phyloP scores from a whole-genome alignment of 2,329 filamentous ascomycete species.

The Didymella sp. region DNA sequence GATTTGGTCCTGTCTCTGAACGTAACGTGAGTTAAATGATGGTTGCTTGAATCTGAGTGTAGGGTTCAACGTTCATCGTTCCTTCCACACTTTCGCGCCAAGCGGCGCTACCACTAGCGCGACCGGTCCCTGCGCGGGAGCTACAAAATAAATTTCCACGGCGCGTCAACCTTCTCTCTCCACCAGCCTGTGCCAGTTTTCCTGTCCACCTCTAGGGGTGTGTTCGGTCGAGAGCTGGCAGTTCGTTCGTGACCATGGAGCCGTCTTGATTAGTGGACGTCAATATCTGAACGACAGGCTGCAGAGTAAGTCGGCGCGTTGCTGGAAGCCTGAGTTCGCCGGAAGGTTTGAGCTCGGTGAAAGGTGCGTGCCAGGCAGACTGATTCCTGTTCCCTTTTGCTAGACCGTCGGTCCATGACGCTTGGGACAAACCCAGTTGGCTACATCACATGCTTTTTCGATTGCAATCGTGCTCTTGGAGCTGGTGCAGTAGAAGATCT shows the following conservation, averaged over 20 bases:
- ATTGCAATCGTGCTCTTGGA: background rate
- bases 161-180: constrained; percentile 49
- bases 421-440: constrained; percentile 84
- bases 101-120: constrained; percentile 31
- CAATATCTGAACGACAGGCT: constrained; percentile 96
- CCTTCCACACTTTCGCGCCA: constrained; percentile 18
- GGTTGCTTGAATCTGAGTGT: too few relatives aligned
- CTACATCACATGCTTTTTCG: constrained; percentile 69
- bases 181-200: constrained; percentile 85
- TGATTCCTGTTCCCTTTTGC: constrained; percentile 71
- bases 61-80: background rate
- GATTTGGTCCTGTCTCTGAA: too few relatives aligned
- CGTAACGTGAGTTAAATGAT: background rate
- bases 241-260: constrained; percentile 77
- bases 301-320: constrained; percentile 73
- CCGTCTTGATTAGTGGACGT: constrained; percentile 78
- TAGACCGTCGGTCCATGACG: constrained; percentile 90
- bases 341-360: constrained; percentile 50
- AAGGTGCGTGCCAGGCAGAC: constrained; percentile 44
- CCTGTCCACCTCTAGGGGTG: constrained; percentile 64
- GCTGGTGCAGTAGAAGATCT: background rate
- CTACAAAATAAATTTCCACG: constrained; percentile 43
- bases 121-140: constrained; percentile 13
- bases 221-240: constrained; percentile 83
- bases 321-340: constrained; percentile 59